These are phyloP conservation scores for Linum lewisii DNA, from an alignment of 345 rosid genomes.

Conservation along the genomic window DNA sequence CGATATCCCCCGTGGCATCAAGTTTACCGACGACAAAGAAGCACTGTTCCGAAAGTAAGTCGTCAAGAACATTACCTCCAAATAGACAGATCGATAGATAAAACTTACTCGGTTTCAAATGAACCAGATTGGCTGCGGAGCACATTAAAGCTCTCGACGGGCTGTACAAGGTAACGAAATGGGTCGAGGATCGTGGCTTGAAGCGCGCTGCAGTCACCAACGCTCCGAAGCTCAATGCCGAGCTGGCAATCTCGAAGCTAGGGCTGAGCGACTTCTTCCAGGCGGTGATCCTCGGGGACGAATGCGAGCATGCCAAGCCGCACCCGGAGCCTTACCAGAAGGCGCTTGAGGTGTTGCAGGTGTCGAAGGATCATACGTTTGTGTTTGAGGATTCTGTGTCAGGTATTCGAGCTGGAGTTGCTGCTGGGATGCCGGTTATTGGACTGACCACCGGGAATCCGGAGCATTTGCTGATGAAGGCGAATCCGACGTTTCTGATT, in stretches of 20 bases:
- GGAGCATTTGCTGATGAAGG: constrained; percentile 16
- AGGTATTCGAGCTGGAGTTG: constrained; percentile 35
- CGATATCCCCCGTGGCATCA: constrained; percentile 51
- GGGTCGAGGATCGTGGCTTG: constrained; percentile 31
- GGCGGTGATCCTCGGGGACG: constrained; percentile 20
- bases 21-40: constrained; percentile 33
- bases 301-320: constrained; percentile 34
- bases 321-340: constrained; percentile 34
- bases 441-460: constrained; percentile 30
- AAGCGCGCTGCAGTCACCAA: constrained; percentile 38
- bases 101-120: too few species aligned
- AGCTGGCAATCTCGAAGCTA: constrained; percentile 20
- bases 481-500: constrained; percentile 23
- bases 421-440: constrained; percentile 35
- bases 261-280: constrained; percentile 30
- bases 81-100: neutral
- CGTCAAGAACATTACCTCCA: neutral
- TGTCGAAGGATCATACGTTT: constrained; percentile 29
- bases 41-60: constrained; percentile 23
- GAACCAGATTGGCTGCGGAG: constrained; percentile 29
- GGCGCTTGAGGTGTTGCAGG: constrained; percentile 24
- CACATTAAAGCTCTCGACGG: constrained; percentile 27
- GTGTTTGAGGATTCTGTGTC: constrained; percentile 39
- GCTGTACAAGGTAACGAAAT: constrained; percentile 21
- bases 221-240: constrained; percentile 33